Conservation (phyloP, 495 filamentous ascomycete genomes). For the Saxophila tyrrhenica region DNA sequence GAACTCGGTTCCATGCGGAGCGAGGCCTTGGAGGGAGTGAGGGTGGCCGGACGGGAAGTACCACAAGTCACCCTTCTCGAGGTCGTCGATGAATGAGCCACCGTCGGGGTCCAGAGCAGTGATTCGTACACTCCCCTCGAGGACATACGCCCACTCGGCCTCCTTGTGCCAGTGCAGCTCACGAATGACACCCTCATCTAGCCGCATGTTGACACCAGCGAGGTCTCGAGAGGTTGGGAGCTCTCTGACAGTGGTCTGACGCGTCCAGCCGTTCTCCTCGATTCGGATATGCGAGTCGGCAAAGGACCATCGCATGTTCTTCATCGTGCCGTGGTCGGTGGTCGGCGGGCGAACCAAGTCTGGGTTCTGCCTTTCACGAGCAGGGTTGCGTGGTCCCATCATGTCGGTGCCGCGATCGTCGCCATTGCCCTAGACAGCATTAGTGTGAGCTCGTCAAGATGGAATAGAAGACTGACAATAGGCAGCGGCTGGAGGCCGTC, state of each 20-base stretch:
- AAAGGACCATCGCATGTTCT: constrained; percentile 54
- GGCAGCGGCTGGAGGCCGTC: constrained; percentile 49
- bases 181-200: constrained; percentile 55
- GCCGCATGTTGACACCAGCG: constrained; percentile 57
- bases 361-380: constrained; percentile 50
- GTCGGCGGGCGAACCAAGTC: constrained; percentile 53
- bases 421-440: constrained; percentile 41
- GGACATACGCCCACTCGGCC: constrained; percentile 54
- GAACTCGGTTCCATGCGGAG: constrained; percentile 57
- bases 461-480: constrained; percentile 25
- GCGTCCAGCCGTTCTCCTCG: constrained; percentile 59
- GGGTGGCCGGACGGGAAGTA: constrained; percentile 64
- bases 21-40: constrained; percentile 56
- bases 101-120: constrained; percentile 59
- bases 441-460: background rate
- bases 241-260: constrained; percentile 54
- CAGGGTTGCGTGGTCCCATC: constrained; percentile 53
- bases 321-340: constrained; percentile 51
- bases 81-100: constrained; percentile 56
- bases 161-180: constrained; percentile 67
- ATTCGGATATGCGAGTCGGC: constrained; percentile 56
- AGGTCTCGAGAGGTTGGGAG: constrained; percentile 47
- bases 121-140: constrained; percentile 34
- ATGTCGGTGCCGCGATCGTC: constrained; percentile 52
- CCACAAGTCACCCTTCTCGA: constrained; percentile 61